Conservation (phyloP, 2,329 filamentous ascomycete species). For the Calonectria hawksworthii region DNA sequence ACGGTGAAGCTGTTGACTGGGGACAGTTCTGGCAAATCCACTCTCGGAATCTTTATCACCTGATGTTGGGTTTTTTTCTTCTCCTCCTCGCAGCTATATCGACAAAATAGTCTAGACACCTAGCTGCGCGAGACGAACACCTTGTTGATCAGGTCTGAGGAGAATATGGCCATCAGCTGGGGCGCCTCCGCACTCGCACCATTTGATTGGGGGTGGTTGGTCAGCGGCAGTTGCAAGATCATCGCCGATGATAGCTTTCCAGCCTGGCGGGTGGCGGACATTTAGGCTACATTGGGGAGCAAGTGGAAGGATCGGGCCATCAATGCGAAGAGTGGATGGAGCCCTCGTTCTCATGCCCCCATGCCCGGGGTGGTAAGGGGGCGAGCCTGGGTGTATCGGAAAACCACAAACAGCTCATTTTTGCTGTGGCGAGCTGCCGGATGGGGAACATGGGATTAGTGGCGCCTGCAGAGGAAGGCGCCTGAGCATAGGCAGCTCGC, state of each 20-base stretch:
- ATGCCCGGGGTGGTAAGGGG: background rate
- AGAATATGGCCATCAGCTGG: constrained; percentile 14
- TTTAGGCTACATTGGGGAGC: constrained; percentile 14
- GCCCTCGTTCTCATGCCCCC: constrained; percentile 11
- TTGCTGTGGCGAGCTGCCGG: constrained; percentile 11
- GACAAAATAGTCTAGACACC: constrained; percentile 26
- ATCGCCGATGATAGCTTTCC: constrained; percentile 20
- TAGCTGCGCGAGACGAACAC: constrained; percentile 24
- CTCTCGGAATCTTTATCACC: constrained; percentile 29
- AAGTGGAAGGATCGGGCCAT: constrained; percentile 1
- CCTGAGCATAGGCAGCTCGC: constrained; percentile 13
- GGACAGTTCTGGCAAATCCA: constrained; percentile 21
- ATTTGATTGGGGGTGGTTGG: constrained; percentile 21
- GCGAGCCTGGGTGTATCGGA: background rate
- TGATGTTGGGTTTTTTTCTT: constrained; percentile 30
- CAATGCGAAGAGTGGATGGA: constrained; percentile 9
- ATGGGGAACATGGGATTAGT: constrained; percentile 23
- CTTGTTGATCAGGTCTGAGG: constrained; percentile 28
- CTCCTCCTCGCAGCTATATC: constrained; percentile 30
- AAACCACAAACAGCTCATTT: constrained; percentile 21
- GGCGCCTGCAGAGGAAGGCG: constrained; percentile 26
- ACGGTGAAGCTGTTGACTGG: background rate
- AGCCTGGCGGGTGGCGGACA: constrained; percentile 17
- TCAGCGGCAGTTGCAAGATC: constrained; percentile 37
- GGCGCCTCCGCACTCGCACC: constrained; percentile 27